Base-by-base conservation (phyloP, 2,329 filamentous ascomycete species). In the Clarireedia homoeocarpa region DNA sequence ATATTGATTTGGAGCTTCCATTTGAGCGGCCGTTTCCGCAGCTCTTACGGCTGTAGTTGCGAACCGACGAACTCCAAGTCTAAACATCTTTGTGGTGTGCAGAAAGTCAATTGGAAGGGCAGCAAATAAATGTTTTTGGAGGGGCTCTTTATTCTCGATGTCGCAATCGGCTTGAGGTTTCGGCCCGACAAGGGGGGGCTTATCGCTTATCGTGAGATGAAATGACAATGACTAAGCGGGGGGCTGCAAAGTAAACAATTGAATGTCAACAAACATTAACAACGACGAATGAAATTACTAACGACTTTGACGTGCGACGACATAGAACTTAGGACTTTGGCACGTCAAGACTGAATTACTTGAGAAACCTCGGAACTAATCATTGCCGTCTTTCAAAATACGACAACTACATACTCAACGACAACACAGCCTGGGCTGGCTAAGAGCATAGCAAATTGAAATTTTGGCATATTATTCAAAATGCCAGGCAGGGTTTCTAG, bases 21-120 rank as follows among this genome's bases (percentile, higher is more conserved):
- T 72, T 55, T 76, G 71, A 7, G 73, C 70, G 27, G 71, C 66
- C 34, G 67, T 70, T 57, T 81, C 74, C 38, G 69, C 76, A 59
- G 74, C 74, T 58, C 75, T 75, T 63, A 73, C 69, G 56, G 78
- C 77, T 23, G 79, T 78, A 4, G 78, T 79, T 34, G 78, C 74
- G 63, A 85, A 82, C 27, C 76, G 75, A 59, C 83, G 75, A 53
- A 79, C 72, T 56, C 75, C 75, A 56, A 75, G 75, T 64, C 77
- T 74, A 59, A 83, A 79, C 81, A 85, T 84, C 51, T 53, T 63
- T 54, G 48, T 23, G 17, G 39, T 55, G 20, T 34, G 38, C n/a
- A 5, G 12, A 6, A 34, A 14, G 10, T 6, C 20, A 24, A 50
- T 23, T 55, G 2, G 46, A 15, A 2, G 14, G 36, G 42, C 30